Evolutionary conservation across 768 basidiomycete genomes (phyloP), one percentile per base, ranked within the genome.

Genomic region (Boletales sp.): DNA sequence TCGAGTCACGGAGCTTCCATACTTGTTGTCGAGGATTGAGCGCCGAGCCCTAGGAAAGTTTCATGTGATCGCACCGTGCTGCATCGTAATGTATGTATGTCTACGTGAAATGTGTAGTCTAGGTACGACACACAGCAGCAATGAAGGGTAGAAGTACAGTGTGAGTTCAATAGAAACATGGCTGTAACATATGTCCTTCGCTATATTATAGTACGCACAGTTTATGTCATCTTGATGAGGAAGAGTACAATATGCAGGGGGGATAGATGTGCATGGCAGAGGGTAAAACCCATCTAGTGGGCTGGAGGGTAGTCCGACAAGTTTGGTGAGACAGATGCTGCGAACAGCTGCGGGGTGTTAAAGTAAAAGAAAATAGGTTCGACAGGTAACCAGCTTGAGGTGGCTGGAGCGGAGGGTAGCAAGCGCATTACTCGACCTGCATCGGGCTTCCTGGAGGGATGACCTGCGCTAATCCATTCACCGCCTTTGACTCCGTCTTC

Each of bases 1-100:
- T 41, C 71, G 86, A 13, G 70, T 87, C 21, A 87, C 86, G 85
- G 85, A 14, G 78, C 78, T 0, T 86, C 84, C 0, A 60, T 84
- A 30, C 73, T 84, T 34, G 53, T 84, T 34, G 53, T 66, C 43
- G 62, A 58, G 12, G 46, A 58, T 31, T 61, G 44, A 50, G 31
- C 13, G 18, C 18, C 7, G 25, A 28, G 6, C 21, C 21, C 21
- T 21, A 21, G 13, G 3, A 33, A 9, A 18, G 15, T 21, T 32
- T 35, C 17, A 39, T 49, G 28, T 35, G 8, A 17, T 25, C 17
- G 25, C 25, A 28, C 21, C 21, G 21, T 10, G 35, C 11, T 10
- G 5, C 9, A 28, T 38, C 31, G 32, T 42, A 32, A 38, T 33
- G 17, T 35, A 43, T 28, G 25, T 6, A 28, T 28, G 25, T 28